Conservation (phyloP, 1,284 basidiomycete genomes). For the Trametes versicolor region DNA sequence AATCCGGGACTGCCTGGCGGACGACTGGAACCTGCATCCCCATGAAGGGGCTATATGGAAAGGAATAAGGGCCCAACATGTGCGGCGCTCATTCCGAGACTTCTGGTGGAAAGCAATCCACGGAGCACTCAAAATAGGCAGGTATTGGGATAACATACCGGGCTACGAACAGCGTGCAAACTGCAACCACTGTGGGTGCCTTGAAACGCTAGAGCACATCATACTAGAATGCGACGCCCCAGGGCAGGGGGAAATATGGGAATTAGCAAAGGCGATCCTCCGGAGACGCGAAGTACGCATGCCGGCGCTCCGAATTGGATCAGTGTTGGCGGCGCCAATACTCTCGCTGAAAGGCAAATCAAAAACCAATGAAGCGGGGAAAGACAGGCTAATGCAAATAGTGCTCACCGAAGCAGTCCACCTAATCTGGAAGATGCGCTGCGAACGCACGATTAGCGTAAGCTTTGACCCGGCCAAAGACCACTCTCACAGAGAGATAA, state of each 20-base stretch:
- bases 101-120: constrained; percentile 46
- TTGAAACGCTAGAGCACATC: constrained; percentile 46
- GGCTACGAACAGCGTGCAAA: constrained; percentile 34
- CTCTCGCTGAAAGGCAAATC: not conserved
- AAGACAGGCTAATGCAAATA: not conserved
- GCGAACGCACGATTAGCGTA: not conserved
- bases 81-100: constrained; percentile 6
- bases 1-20: not conserved
- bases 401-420: not conserved
- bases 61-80: not conserved
- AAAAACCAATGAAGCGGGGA: not conserved
- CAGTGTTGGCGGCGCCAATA: not conserved
- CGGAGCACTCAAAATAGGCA: constrained; percentile 40
- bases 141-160: constrained; percentile 41
- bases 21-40: not conserved
- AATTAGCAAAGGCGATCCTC: not conserved
- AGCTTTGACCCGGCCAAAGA: not conserved
- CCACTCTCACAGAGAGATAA: not conserved
- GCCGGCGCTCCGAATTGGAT: not conserved
- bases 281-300: not conserved
- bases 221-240: constrained; percentile 38
- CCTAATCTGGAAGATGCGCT: not conserved
- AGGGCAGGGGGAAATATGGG: constrained; percentile 29
- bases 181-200: constrained; percentile 38
- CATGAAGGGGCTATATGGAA: not conserved